Evolutionary conservation across 139 green algal genomes (phyloP).

Genomic region (Tetradesmus obliquus): DNA sequence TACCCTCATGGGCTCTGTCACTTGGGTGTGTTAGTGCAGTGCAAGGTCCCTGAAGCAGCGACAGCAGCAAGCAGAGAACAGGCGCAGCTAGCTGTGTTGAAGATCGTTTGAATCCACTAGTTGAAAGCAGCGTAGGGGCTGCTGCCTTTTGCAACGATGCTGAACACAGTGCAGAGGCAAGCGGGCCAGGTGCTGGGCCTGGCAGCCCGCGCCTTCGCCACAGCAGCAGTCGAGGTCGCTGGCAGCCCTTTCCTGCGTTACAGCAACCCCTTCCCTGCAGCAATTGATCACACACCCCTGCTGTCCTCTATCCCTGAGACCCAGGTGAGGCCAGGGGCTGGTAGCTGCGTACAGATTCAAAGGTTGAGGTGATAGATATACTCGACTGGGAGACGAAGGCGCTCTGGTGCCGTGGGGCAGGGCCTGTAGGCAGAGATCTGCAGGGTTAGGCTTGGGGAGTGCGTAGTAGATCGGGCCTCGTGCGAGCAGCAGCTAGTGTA

Average conservation of each 20-base stretch:
- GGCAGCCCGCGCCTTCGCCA: conserved; percentile 32
- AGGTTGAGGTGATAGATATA: background rate
- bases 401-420: background rate
- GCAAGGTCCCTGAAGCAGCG: background rate
- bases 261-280: conserved; percentile 74
- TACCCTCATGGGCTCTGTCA: background rate
- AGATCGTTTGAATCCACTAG: background rate
- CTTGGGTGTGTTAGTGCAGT: background rate
- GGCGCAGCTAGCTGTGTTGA: background rate
- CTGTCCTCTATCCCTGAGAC: conserved; percentile 87
- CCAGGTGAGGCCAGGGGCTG: conserved; percentile 64
- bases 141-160: background rate
- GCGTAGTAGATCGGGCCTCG: background rate
- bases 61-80: background rate
- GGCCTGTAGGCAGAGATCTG: background rate
- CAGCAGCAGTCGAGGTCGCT: conserved; percentile 30
- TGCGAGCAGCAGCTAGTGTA: background rate
- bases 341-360: background rate
- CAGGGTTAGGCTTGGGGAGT: background rate
- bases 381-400: background rate
- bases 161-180: background rate
- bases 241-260: conserved; percentile 85
- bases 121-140: background rate
- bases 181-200: conserved; percentile 9
- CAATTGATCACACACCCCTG: conserved; percentile 70